Base-by-base conservation (phyloP, 345 rosid species). In the Camelina neglecta region DNA sequence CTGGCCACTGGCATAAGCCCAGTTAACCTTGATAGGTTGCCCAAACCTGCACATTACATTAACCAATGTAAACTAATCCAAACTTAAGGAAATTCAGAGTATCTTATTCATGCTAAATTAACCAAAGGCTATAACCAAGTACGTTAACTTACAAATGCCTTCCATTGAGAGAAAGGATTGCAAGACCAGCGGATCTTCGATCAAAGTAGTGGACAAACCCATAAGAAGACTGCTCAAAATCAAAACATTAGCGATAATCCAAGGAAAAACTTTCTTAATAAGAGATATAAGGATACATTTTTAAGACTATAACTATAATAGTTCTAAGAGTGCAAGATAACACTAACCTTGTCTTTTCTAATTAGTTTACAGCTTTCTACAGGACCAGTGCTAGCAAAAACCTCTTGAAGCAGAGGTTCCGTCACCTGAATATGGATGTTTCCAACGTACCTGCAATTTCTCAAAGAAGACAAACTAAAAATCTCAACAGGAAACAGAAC, bases 191-290 rank as follows among this genome's bases (percentile, higher is more conserved):
- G 1, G 91, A 85, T 85, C 96, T 82, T 47, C 94, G 89, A 79
- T 92, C 97, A 60, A 87, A 92, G 82, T 94, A 94, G 86, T 92
- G 98, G 69, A 94, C 77, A 72, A 94, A 94, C 50, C 98, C 98
- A 74, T 88, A 92, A 23, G 98, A 94, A 23, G 96, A 94, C 97
- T 94, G 88, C 81, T 24, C 26, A 70, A 51, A 54, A 51, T 69
- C 29, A 75, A 53, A 11, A 76, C 60, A 71, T 5, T 21, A 70
- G 55, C 45, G 47, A 55, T 44, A 6, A 21, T 59, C 7, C 41
- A 54, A 21, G 6, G 7, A 38, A 16, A 42, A 26, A 41, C 4
- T 4, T 21, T 48, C 24, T 2, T n/a, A 2, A 11, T 10, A 31
- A 5, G 15, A 48, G 13, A 35, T 18, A 47, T 1, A 72, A 23